Conservation (phyloP, 2,329 filamentous ascomycete species). For the Phaeomoniella chlamydospora region DNA sequence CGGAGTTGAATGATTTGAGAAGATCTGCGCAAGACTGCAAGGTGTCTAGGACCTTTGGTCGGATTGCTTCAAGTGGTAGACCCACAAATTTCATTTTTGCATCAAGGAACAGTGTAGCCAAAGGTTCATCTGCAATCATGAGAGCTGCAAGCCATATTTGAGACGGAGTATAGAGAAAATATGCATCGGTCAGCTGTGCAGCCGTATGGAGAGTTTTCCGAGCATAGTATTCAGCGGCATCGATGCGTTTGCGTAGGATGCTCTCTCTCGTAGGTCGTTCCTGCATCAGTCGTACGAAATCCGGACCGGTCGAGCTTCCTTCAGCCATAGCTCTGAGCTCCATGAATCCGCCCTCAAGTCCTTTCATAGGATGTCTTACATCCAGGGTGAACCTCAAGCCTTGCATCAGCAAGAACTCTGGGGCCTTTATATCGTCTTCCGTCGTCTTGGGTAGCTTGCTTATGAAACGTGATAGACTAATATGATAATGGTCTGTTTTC, state of each 20-base stretch:
- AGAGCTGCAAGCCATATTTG: conserved; percentile 85
- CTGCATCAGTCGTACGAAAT: background rate
- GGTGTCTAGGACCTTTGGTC: conserved; percentile 20
- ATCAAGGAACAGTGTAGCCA: conserved; percentile 29
- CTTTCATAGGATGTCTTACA: conserved; percentile 78
- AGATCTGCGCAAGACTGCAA: conserved; percentile 22
- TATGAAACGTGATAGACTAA: conserved; percentile 51
- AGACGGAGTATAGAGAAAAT: conserved; percentile 87
- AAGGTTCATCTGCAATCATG: conserved; percentile 51
- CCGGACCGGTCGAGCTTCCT: conserved; percentile 23
- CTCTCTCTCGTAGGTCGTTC: conserved; percentile 13
- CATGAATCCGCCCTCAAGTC: conserved; percentile 72
- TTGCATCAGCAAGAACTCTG: conserved; percentile 86
- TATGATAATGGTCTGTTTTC: conserved; percentile 79
- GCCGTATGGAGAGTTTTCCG: conserved; percentile 63
- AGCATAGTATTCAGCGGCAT: conserved; percentile 56
- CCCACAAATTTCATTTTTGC: conserved; percentile 21
- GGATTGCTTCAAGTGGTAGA: conserved; percentile 14
- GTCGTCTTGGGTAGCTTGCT: conserved; percentile 56
- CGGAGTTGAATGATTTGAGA: conserved; percentile 22
- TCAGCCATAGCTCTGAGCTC: conserved; percentile 56
- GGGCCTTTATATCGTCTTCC: conserved; percentile 70
- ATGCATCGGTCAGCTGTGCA: conserved; percentile 80
- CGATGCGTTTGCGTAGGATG: conserved; percentile 30
- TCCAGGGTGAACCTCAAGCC: conserved; percentile 88